Conservation (phyloP, 495 filamentous ascomycete species). For the Aspergillus carlsbadensis region DNA sequence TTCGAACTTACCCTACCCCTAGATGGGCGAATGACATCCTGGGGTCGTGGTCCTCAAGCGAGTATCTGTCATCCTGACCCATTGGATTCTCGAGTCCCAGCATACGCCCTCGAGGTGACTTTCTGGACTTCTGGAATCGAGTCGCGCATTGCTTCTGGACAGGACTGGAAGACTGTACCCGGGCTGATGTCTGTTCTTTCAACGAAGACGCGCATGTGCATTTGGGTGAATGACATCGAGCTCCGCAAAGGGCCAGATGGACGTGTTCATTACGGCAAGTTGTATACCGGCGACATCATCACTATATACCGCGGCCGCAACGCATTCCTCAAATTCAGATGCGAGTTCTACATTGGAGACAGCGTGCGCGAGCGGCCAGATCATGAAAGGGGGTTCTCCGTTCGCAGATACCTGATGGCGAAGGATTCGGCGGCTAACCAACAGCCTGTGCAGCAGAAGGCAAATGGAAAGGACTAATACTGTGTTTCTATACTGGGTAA, state of each 20-base stretch:
- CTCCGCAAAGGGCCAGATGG: constrained; percentile 48
- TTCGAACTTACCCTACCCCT: constrained; percentile 59
- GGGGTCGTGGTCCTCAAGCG: constrained; percentile 66
- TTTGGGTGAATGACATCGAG: constrained; percentile 67
- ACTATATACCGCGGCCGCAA: constrained; percentile 53
- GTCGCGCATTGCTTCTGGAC: constrained; percentile 48
- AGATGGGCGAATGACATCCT: constrained; percentile 64
- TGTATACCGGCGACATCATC: constrained; percentile 73
- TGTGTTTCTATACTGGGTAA: background rate
- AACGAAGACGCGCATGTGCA: constrained; percentile 68
- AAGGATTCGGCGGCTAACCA: constrained; percentile 32
- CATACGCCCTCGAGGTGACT: constrained; percentile 74
- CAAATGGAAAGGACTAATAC: constrained; percentile 12
- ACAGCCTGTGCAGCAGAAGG: constrained; percentile 25
- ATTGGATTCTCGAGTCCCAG: constrained; percentile 69
- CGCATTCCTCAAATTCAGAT: constrained; percentile 49
- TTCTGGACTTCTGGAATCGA: constrained; percentile 69
- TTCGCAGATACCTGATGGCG: constrained; percentile 33
- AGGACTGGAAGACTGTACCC: constrained; percentile 55
- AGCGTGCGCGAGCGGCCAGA: constrained; percentile 46
- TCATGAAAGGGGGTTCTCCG: constrained; percentile 39
- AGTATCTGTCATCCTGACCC: constrained; percentile 58
- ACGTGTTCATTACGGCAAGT: constrained; percentile 59
- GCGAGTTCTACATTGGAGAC: constrained; percentile 54
- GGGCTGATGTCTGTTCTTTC: constrained; percentile 64